These are phyloP conservation scores for Podospora sp. DNA, from an alignment of 495 filamentous ascomycete genomes.

Conservation along the genomic window DNA sequence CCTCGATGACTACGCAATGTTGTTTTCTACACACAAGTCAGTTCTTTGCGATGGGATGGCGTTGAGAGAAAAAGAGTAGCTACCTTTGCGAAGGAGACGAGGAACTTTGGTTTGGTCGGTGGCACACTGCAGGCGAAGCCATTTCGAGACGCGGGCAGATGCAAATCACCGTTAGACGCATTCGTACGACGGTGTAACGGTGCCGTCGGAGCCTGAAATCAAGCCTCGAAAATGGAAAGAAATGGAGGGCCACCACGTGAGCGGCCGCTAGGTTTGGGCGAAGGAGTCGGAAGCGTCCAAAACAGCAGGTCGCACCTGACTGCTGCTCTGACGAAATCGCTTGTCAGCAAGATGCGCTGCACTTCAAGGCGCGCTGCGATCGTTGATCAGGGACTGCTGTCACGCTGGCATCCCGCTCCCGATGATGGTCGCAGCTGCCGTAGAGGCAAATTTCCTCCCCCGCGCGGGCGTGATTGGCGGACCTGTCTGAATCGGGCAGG, in stretches of 20 bases:
- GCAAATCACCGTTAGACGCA: background rate
- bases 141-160: background rate
- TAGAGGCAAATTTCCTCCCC: slow-evolving; percentile 28
- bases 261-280: background rate
- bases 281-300: background rate
- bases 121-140: background rate
- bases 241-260: background rate
- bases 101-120: background rate
- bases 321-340: background rate
- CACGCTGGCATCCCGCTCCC: background rate
- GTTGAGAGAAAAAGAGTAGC: background rate
- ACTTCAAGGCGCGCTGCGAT: background rate
- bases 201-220: background rate
- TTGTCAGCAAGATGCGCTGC: background rate
- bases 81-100: background rate
- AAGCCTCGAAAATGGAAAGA: background rate
- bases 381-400: background rate
- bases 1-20: background rate
- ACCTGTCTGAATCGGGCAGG: slow-evolving; percentile 28
- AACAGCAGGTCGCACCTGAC: slow-evolving; percentile 10
- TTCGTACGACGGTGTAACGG: background rate
- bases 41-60: background rate
- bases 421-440: slow-evolving; percentile 22
- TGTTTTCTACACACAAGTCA: background rate
- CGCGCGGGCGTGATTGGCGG: slow-evolving; percentile 11